These are phyloP conservation scores for Sicyos edulis DNA, from an alignment of 306 rosid species.

Conservation along the genomic window DNA sequence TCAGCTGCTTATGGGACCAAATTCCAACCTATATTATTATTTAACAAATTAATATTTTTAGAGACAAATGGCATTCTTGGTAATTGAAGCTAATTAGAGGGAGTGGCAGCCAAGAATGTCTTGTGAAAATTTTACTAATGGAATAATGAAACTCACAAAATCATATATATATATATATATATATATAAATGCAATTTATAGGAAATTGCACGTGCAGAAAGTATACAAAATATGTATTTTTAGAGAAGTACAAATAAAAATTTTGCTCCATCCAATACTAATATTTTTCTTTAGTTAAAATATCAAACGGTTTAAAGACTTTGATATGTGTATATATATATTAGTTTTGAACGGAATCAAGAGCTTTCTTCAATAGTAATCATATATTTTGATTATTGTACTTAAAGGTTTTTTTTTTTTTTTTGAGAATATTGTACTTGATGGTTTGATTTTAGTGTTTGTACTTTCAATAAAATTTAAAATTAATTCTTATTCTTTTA, in stretches of 20 bases:
- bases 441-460: too few relatives aligned
- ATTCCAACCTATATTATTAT: background rate
- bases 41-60: background rate
- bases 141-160: background rate
- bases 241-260: background rate
- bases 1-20: background rate
- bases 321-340: too few relatives aligned
- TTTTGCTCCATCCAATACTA: too few relatives aligned
- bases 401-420: too few relatives aligned
- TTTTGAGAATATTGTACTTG: too few relatives aligned
- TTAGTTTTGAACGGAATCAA: too few relatives aligned
- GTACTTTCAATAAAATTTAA: too few relatives aligned
- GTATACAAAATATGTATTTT: background rate
- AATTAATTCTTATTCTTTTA: too few relatives aligned
- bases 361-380: too few relatives aligned
- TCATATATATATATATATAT: too few relatives aligned
- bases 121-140: background rate
- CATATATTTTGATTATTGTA: too few relatives aligned
- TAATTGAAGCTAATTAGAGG: conserved; percentile 9
- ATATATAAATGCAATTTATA: background rate
- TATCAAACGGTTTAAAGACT: too few relatives aligned
- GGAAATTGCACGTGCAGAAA: conserved; percentile 15
- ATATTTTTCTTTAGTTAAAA: conserved; percentile 2
- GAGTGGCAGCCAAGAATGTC: conserved; percentile 19
- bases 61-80: conserved; percentile 18